phyloP scores from a whole-genome alignment of 2,329 filamentous ascomycete genomes.

The Chaetomium sp. region DNA sequence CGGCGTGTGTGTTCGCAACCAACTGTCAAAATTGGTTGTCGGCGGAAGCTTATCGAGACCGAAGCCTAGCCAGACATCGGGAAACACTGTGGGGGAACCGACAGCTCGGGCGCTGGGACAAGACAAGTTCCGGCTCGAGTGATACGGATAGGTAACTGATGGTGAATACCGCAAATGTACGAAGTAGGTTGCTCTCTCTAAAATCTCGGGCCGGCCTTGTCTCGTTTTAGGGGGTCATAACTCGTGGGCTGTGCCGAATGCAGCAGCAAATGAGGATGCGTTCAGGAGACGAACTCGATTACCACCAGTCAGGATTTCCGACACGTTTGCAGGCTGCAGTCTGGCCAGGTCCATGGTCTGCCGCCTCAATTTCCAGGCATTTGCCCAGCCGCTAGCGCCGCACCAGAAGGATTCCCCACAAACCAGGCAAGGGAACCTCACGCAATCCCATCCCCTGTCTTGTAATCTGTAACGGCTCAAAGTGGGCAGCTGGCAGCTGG shows the following conservation, averaged over 20 bases:
- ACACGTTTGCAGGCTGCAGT: constrained; percentile 24
- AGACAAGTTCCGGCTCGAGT: constrained; percentile 21
- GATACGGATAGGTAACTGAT: constrained; percentile 26
- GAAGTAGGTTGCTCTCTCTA: constrained; percentile 24
- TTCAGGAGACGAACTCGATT: constrained; percentile 30
- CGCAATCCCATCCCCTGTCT: background rate
- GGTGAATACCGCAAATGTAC: constrained; percentile 22
- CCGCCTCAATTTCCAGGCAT: constrained; percentile 28
- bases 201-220: constrained; percentile 11
- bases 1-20: constrained; percentile 2
- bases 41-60: constrained; percentile 14
- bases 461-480: background rate
- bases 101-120: constrained; percentile 17
- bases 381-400: constrained; percentile 2
- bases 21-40: constrained; percentile 6
- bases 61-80: constrained; percentile 23
- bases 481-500: constrained; percentile 12
- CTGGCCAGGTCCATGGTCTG: constrained; percentile 24
- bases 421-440: background rate
- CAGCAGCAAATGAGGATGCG: constrained; percentile 8
- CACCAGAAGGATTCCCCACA: constrained; percentile 7
- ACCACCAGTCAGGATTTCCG: constrained; percentile 23
- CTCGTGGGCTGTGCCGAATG: constrained; percentile 22
- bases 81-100: constrained; percentile 20
- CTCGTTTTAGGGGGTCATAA: constrained; percentile 21